Evolutionary conservation across 176 grass and related monocot species (phyloP).

Genomic region (Oryza glumipatula): DNA sequence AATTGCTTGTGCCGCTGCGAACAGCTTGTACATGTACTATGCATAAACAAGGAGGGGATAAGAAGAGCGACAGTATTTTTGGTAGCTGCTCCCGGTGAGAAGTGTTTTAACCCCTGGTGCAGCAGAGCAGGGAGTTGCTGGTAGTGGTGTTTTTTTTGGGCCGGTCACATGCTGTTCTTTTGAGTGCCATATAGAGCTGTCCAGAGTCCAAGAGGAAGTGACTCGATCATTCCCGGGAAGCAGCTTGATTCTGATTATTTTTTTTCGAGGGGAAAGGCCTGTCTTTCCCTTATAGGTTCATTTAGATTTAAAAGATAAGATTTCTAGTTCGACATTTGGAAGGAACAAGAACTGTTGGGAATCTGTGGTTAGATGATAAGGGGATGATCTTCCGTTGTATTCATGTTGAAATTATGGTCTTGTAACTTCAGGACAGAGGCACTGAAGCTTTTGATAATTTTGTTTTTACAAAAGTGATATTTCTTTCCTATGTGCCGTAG

Average conservation of each 20-base stretch:
- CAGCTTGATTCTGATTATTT: constrained; percentile 75
- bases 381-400: constrained; percentile 39
- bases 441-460: constrained; percentile 52
- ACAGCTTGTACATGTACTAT: constrained; percentile 98
- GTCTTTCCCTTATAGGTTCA: constrained; percentile 68
- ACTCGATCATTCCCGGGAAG: constrained; percentile 91
- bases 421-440: constrained; percentile 40
- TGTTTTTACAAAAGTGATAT: constrained; percentile 16
- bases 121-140: constrained; percentile 36
- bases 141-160: constrained; percentile 52
- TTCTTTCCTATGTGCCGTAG: neutral
- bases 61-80: constrained; percentile 48
- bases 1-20: constrained; percentile 92
- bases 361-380: constrained; percentile 47
- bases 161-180: constrained; percentile 56
- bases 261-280: constrained; percentile 54
- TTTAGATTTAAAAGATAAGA: constrained; percentile 74
- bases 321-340: constrained; percentile 46
- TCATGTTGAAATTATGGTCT: constrained; percentile 45
- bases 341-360: constrained; percentile 27
- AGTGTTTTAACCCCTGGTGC: constrained; percentile 57
- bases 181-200: constrained; percentile 69
- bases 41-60: constrained; percentile 49
- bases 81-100: constrained; percentile 51
- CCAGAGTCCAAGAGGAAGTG: constrained; percentile 91